Evolutionary conservation across 495 filamentous ascomycete genomes (phyloP).

Genomic region (Hyaloscypha bicolor): DNA sequence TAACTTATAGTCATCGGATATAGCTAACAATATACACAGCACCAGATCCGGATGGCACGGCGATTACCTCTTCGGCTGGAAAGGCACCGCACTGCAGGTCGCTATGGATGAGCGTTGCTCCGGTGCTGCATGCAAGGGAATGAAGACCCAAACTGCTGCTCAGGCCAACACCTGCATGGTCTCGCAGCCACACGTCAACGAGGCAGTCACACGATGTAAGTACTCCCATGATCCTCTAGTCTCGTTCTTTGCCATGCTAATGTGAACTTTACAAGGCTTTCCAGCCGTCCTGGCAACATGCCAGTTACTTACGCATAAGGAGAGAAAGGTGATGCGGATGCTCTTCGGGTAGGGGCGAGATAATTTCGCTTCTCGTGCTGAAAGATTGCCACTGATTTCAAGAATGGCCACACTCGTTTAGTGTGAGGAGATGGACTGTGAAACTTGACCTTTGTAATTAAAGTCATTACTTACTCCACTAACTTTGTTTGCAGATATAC

Average conservation of each 20-base stretch:
- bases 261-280: slow-evolving; percentile 11
- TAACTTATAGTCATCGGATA: background rate
- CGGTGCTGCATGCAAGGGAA: slow-evolving; percentile 40
- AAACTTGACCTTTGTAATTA: too few relatives aligned
- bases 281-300: background rate
- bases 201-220: slow-evolving; percentile 43
- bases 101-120: slow-evolving; percentile 52
- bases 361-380: too few relatives aligned
- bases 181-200: slow-evolving; percentile 39
- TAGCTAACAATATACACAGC: slow-evolving; percentile 18
- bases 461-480: too few relatives aligned
- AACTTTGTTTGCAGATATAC: too few relatives aligned
- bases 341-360: too few relatives aligned
- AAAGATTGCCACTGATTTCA: too few relatives aligned
- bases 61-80: slow-evolving; percentile 52
- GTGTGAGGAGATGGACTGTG: too few relatives aligned
- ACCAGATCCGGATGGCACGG: slow-evolving; percentile 48
- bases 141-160: slow-evolving; percentile 41
- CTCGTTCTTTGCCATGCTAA: background rate
- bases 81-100: slow-evolving; percentile 34
- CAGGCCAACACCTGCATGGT: slow-evolving; percentile 41
- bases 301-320: background rate
- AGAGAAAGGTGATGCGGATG: too few relatives aligned
- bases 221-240: background rate
- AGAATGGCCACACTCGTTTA: too few relatives aligned